Conservation (phyloP, 225 moss, liverwort and hornwort genomes). For the Physcomitrium patens region DNA sequence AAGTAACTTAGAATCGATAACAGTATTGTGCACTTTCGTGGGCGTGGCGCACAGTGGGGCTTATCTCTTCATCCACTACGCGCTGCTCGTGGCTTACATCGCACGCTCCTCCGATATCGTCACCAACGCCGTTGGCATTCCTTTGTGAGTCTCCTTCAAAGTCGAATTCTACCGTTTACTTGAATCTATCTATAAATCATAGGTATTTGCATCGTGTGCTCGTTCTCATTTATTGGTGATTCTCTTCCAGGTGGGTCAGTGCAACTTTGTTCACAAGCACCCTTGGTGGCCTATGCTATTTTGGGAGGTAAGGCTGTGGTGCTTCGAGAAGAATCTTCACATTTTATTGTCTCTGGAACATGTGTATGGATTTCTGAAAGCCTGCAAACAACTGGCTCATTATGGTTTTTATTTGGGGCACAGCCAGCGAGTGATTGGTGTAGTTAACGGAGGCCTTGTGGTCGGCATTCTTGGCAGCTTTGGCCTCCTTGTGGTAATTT, state of each 20-base stretch:
- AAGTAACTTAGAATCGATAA: slow-evolving; percentile 1
- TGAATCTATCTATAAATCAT: neutral
- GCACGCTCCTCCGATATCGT: slow-evolving; percentile 96
- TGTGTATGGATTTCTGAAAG: slow-evolving; percentile 3
- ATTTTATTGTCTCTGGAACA: neutral
- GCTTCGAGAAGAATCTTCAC: neutral
- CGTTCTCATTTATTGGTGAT: slow-evolving; percentile 3
- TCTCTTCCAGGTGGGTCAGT: slow-evolving; percentile 78
- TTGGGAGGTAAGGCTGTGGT: slow-evolving; percentile 56
- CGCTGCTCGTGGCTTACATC: slow-evolving; percentile 93
- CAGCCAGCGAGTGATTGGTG: slow-evolving; percentile 74
- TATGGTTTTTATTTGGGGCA: slow-evolving; percentile 1
- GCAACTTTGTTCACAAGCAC: slow-evolving; percentile 73
- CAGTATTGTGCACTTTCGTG: slow-evolving; percentile 16
- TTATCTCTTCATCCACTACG: slow-evolving; percentile 95
- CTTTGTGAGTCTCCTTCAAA: slow-evolving; percentile 58
- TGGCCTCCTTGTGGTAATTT: slow-evolving; percentile 78
- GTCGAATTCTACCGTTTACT: neutral
- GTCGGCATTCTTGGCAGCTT: slow-evolving; percentile 77
- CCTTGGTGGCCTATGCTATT: slow-evolving; percentile 85
- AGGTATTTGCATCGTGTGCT: neutral
- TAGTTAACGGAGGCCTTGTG: slow-evolving; percentile 83
- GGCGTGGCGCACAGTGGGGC: slow-evolving; percentile 55
- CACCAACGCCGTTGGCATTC: slow-evolving; percentile 67
- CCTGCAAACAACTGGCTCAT: neutral